Conservation (phyloP, 257 asterid genomes). For the Jaltomata sinuosa region DNA sequence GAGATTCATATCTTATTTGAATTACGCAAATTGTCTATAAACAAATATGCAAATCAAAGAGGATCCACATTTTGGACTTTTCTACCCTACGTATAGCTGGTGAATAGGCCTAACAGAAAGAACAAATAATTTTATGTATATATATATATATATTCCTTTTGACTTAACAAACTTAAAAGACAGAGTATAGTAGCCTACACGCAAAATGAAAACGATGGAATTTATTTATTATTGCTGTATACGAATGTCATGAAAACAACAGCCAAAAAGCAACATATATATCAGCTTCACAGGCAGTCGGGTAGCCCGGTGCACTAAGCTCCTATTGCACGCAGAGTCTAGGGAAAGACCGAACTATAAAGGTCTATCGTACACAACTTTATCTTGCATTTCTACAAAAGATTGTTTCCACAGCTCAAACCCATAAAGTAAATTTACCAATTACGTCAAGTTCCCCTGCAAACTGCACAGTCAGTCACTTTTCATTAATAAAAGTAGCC, state of each 20-base stretch:
- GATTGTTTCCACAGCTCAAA: too few relatives aligned
- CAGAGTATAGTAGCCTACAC: neutral
- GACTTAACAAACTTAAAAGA: neutral
- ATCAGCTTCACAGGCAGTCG: neutral
- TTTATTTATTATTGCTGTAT: neutral
- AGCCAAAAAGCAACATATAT: neutral
- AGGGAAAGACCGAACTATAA: too few relatives aligned
- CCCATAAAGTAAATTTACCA: neutral
- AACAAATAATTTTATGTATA: neutral
- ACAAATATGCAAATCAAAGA: neutral
- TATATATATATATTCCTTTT: neutral
- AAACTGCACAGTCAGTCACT: neutral
- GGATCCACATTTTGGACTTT: neutral
- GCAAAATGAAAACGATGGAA: neutral
- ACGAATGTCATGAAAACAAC: neutral
- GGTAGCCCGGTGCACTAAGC: too few relatives aligned
- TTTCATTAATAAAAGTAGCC: constrained; percentile 35
- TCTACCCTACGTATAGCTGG: too few relatives aligned
- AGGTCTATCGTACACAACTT: too few relatives aligned
- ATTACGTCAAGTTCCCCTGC: neutral
- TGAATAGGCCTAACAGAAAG: neutral
- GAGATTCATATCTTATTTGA: neutral
- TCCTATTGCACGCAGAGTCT: too few relatives aligned
- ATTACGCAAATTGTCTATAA: neutral
- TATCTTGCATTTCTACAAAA: too few relatives aligned